phyloP scores from a whole-genome alignment of 108 stramenopile genomes.

The Fragilaria radians region DNA sequence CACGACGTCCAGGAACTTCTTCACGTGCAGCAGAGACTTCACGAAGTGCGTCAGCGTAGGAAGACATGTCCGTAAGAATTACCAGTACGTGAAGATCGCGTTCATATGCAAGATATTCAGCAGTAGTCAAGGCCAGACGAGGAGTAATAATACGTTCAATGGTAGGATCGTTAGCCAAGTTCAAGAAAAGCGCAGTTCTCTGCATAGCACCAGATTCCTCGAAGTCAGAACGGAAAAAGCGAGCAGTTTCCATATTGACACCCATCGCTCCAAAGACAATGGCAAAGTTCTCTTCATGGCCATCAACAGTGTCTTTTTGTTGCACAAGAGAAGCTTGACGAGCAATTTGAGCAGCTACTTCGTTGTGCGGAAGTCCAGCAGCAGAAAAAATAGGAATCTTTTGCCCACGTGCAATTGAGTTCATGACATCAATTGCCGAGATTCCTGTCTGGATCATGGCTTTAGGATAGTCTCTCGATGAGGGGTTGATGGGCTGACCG shows the following conservation, averaged over 20 bases:
- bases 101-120: conserved; percentile 99
- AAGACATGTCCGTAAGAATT: conserved; percentile 99
- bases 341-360: conserved; percentile 99
- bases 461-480: conserved; percentile 98
- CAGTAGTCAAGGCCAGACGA: conserved; percentile 96
- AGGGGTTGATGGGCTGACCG: conserved; percentile 99
- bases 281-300: conserved; percentile 99
- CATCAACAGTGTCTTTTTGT: conserved; percentile 93
- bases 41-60: conserved; percentile 99
- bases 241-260: conserved; percentile 99
- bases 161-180: conserved; percentile 99
- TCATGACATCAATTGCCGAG: conserved; percentile 99
- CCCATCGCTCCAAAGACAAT: conserved; percentile 99
- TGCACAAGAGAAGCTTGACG: conserved; percentile 98
- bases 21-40: conserved; percentile 99
- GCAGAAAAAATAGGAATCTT: conserved; percentile 99
- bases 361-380: conserved; percentile 99
- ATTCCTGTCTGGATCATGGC: conserved; percentile 99
- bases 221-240: conserved; percentile 99
- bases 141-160: conserved; percentile 99
- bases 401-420: conserved; percentile 98
- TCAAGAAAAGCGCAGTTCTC: conserved; percentile 97
- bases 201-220: conserved; percentile 99
- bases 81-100: conserved; percentile 98
- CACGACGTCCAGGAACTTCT: conserved; percentile 99